phyloP scores from a whole-genome alignment of 306 rosid genomes.

The Mucuna pruriens region DNA sequence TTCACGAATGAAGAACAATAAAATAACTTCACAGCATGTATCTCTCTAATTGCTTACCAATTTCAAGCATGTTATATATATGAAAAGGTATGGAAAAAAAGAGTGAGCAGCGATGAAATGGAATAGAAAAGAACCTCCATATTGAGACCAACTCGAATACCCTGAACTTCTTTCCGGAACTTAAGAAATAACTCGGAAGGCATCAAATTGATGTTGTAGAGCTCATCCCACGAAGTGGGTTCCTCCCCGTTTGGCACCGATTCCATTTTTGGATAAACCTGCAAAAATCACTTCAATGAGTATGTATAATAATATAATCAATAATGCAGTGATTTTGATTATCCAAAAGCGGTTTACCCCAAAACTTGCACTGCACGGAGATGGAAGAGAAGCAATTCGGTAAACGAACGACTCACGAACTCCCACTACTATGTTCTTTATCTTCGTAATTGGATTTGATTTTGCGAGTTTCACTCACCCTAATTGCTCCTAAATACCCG shows the following conservation, averaged over 20 bases:
- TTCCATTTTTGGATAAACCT: conserved; percentile 51
- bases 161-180: conserved; percentile 83
- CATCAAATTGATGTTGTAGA: conserved; percentile 67
- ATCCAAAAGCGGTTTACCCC: neutral
- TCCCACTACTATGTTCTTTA: neutral
- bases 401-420: neutral
- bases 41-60: neutral
- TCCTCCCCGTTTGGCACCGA: conserved; percentile 58
- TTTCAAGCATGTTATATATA: neutral
- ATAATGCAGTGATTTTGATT: neutral
- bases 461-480: neutral
- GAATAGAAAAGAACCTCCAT: conserved; percentile 65
- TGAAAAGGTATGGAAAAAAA: neutral
- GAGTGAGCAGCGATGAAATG: neutral
- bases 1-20: neutral
- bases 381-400: neutral
- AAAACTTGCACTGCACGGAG: neutral
- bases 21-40: neutral
- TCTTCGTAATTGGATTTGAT: neutral
- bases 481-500: neutral
- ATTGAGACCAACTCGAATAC: conserved; percentile 81
- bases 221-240: conserved; percentile 76
- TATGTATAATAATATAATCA: neutral
- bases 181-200: conserved; percentile 83
- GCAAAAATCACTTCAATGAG: conserved; percentile 34